Conservation (phyloP, 2,329 filamentous ascomycete species). For the Clonostachys rhizophaga region DNA sequence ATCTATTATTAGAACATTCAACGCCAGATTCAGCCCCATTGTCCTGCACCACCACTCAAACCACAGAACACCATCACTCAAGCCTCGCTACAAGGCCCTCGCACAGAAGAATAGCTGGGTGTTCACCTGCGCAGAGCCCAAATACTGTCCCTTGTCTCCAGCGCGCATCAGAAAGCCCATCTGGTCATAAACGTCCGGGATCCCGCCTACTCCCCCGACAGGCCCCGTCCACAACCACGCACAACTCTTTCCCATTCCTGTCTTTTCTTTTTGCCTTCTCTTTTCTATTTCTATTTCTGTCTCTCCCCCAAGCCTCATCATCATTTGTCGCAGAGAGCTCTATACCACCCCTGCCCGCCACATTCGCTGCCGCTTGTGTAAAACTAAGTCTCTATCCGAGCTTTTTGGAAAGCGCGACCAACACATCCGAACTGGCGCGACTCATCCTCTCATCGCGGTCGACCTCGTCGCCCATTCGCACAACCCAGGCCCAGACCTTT, state of each 20-base stretch:
- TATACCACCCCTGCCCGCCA: too few species aligned
- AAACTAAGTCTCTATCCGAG: not conserved
- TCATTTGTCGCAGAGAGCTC: not conserved
- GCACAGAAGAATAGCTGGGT: too few species aligned
- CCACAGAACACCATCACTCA: not conserved
- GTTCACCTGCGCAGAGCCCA: too few species aligned
- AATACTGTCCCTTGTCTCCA: too few species aligned
- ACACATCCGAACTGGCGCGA: not conserved
- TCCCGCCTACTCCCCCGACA: not conserved
- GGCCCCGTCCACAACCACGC: not conserved
- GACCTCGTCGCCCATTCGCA: not conserved
- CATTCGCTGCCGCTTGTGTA: not conserved
- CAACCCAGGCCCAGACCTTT: too few species aligned
- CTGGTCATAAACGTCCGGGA: not conserved
- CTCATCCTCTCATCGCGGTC: not conserved
- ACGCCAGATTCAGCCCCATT: constrained; percentile 45
- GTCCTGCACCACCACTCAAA: constrained; percentile 15
- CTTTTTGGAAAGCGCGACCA: not conserved
- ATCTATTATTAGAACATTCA: constrained; percentile 49
- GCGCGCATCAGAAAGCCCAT: not conserved
- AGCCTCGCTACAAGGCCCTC: constrained; percentile 1
- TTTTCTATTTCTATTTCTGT: constrained; percentile 1
- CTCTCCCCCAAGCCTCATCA: not conserved
- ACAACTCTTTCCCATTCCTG: not conserved
- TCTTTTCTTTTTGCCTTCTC: not conserved